Base-by-base conservation (phyloP, 2,329 filamentous ascomycete genomes). In the Colletotrichum brevisporum region DNA sequence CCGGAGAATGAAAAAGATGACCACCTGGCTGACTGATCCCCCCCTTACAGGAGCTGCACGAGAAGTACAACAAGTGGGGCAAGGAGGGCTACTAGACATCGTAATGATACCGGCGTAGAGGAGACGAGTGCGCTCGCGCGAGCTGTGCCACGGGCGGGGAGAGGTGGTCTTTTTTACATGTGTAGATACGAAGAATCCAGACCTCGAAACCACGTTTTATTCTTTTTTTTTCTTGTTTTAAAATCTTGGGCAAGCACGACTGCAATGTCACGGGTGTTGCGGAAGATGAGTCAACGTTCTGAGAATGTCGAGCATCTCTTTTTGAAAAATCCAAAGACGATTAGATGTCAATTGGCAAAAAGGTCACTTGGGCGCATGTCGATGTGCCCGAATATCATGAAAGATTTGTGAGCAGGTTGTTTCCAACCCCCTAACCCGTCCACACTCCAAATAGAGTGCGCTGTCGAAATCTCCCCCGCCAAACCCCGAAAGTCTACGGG, bases 61-160 rank as follows among this genome's bases (percentile, higher is more conserved):
- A 99, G 76, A 92, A 92, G 86, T 98, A 92, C 90, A 99, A 99
- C 93, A 99, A 99, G 89, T 98, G 94, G 90, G 96, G 96, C 83
- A 98, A 98, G 90, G 96, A 98, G 75, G 95, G 94, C 75, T 98
- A 92, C 84, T 93, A 85, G 79, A 78, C 59, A 51, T 47, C 26
- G 9, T 57, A 56, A 55, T 59, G 67, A 66, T 56, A 66, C 56
- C 56, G 58, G 55, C 48, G 45, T 56, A 66, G 55, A 61, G 55
- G 57, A 65, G 24, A 53, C 31, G 31, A 21, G 50, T n/a, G 43
- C 48, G 48, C 54, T 41, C 27, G 50, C 55, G 51, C 67, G 41
- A 66, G 45, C 16, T 41, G 51, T 60, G 62, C 62, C 65, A 27
- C 27, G 51, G 65, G 51, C 55, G 31, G 31, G 56, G 53, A 59